These are phyloP conservation scores for Globisporangium irregulare DNA, from an alignment of 352 stramenopile species.

Conservation along the genomic window DNA sequence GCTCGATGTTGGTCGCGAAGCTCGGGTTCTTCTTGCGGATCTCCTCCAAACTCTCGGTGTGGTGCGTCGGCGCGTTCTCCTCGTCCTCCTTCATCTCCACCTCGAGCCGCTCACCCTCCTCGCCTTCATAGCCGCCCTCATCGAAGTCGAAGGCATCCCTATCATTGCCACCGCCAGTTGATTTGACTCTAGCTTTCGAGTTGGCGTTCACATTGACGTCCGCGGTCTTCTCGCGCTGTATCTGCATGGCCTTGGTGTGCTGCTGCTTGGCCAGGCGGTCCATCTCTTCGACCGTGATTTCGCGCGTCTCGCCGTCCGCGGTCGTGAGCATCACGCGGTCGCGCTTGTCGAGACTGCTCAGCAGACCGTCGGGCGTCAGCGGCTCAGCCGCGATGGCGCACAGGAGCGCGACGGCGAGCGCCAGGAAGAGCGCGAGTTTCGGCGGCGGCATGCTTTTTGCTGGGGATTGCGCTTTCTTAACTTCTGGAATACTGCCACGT, in stretches of 20 bases:
- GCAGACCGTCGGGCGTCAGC: conserved; percentile 10
- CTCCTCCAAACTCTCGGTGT: conserved; percentile 32
- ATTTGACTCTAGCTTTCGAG: not conserved
- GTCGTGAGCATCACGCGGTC: conserved; percentile 34
- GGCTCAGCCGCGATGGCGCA: not conserved
- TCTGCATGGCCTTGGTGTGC: conserved; percentile 28
- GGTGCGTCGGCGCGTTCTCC: conserved; percentile 21
- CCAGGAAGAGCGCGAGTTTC: not conserved
- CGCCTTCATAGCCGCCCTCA: not conserved
- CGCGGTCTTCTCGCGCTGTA: conserved; percentile 23
- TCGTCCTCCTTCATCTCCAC: not conserved
- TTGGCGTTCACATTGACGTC: not conserved
- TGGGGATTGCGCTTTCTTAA: no score
- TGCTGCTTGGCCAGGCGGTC: conserved; percentile 31
- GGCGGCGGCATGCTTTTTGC: not conserved
- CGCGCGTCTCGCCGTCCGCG: conserved; percentile 37
- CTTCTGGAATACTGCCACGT: no score
- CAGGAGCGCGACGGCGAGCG: not conserved
- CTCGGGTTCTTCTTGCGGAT: conserved; percentile 38
- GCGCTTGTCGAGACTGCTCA: conserved; percentile 17
- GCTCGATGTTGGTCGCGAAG: conserved; percentile 45
- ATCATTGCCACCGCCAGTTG: not conserved
- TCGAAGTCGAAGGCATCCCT: not conserved
- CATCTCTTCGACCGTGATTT: conserved; percentile 48
- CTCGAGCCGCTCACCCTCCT: not conserved